Evolutionary conservation across 306 rosid species (phyloP).

Genomic region (Trifolium subterraneum): DNA sequence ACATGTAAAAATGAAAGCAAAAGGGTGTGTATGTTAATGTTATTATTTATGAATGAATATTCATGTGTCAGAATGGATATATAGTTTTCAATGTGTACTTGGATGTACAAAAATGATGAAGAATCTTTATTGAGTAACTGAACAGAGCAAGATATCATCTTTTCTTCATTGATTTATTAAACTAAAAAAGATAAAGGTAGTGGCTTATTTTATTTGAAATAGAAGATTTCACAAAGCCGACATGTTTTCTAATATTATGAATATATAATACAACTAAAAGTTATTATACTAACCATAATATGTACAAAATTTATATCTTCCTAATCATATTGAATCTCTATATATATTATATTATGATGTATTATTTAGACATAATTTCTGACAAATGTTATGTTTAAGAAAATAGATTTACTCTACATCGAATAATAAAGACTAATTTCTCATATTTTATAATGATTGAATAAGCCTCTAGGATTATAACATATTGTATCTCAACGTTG

Average conservation of each 20-base stretch:
- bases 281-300: neutral
- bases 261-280: conserved; percentile 14
- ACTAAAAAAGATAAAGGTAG: conserved; percentile 9
- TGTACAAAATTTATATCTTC: conserved; percentile 11
- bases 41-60: conserved; percentile 26
- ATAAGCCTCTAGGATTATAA: too few relatives aligned
- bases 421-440: too few relatives aligned
- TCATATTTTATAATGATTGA: too few relatives aligned
- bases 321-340: neutral
- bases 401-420: too few relatives aligned
- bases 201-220: conserved; percentile 32
- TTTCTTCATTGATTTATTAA: neutral
- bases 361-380: too few relatives aligned
- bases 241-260: neutral
- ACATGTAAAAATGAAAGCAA: conserved; percentile 38
- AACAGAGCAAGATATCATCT: conserved; percentile 22
- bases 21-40: conserved; percentile 13
- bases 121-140: conserved; percentile 36
- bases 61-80: conserved; percentile 48
- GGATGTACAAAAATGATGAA: conserved; percentile 44
- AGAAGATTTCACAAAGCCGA: conserved; percentile 29
- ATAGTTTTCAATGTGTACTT: conserved; percentile 44
- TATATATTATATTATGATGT: too few relatives aligned
- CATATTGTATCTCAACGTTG: too few relatives aligned
- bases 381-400: too few relatives aligned